Conservation (phyloP, 371 early-diverging fungal species). For the Mortierella sp. region DNA sequence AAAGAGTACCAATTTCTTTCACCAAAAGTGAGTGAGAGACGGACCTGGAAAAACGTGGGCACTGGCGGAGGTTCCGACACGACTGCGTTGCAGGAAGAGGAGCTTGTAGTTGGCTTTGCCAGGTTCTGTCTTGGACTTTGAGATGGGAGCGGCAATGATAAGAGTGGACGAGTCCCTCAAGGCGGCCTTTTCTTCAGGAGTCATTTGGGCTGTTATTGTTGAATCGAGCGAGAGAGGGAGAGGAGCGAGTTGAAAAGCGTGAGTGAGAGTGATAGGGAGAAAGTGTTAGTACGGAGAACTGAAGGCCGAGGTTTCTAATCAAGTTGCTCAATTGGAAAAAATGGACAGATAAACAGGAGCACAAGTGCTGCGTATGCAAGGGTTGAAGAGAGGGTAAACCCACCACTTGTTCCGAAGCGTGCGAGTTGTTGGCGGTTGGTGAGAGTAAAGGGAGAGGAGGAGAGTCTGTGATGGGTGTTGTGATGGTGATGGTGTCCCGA, state of each 20-base stretch:
- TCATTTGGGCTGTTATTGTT: conserved; percentile 24
- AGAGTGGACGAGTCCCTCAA: conserved; percentile 54
- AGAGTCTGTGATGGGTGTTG: background rate
- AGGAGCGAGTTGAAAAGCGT: background rate
- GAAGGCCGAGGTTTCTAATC: no score
- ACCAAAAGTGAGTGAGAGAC: background rate
- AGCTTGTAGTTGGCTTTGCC: conserved; percentile 66
- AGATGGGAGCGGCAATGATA: conserved; percentile 66
- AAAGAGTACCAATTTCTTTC: background rate
- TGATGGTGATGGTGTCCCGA: background rate
- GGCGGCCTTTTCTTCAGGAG: conserved; percentile 23
- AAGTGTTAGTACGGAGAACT: background rate
- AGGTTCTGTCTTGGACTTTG: conserved; percentile 38
- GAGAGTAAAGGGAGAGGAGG: background rate
- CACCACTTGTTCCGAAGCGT: conserved; percentile 29
- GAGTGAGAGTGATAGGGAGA: background rate
- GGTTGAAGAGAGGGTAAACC: background rate
- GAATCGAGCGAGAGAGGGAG: background rate
- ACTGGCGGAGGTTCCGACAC: conserved; percentile 67
- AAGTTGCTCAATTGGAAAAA: background rate
- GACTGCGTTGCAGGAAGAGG: conserved; percentile 73
- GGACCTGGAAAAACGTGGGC: conserved; percentile 71
- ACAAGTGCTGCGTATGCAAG: background rate
- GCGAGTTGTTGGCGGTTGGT: conserved; percentile 8
- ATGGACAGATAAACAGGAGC: background rate